phyloP scores from a whole-genome alignment of 306 rosid species.

The Oemleria cerasiformis region DNA sequence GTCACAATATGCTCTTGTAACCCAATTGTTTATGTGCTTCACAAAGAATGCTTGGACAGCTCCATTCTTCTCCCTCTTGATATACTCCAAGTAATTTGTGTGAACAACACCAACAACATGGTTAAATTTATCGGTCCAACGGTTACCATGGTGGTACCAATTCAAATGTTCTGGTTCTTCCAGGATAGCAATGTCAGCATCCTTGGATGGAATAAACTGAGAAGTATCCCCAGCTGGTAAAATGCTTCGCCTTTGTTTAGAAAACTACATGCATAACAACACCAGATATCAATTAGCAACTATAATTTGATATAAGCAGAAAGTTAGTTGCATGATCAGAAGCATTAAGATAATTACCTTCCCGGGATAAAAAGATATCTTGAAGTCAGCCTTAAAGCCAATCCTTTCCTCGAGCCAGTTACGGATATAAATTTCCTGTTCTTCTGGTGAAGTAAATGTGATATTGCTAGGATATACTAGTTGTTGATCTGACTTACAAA shows the following conservation, averaged over 20 bases:
- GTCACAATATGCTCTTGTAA: conserved; percentile 79
- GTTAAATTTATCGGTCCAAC: conserved; percentile 95
- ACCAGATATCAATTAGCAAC: conserved; percentile 31
- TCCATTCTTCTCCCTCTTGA: conserved; percentile 95
- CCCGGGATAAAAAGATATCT: conserved; percentile 95
- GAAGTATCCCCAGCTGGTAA: conserved; percentile 96
- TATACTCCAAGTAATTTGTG: conserved; percentile 93
- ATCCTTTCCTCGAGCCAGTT: conserved; percentile 97
- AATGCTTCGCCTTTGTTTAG: conserved; percentile 80
- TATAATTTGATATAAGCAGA: conserved; percentile 9
- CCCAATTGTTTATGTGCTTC: conserved; percentile 97
- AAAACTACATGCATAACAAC: conserved; percentile 48
- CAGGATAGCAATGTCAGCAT: conserved; percentile 91
- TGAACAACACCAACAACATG: conserved; percentile 97
- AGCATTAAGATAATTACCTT: conserved; percentile 51
- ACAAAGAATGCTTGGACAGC: conserved; percentile 89
- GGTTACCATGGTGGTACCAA: conserved; percentile 97
- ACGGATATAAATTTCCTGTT: conserved; percentile 85
- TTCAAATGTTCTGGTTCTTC: conserved; percentile 98
- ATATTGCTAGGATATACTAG: conserved; percentile 73
- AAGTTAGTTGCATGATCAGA: conserved; percentile 12
- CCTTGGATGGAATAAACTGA: conserved; percentile 82
- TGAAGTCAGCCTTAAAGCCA: conserved; percentile 89
- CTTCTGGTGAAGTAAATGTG: conserved; percentile 85
- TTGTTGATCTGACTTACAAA: conserved; percentile 87